Base-by-base conservation (phyloP, 1,284 basidiomycete species). In the Rhodotorula glutinis region DNA sequence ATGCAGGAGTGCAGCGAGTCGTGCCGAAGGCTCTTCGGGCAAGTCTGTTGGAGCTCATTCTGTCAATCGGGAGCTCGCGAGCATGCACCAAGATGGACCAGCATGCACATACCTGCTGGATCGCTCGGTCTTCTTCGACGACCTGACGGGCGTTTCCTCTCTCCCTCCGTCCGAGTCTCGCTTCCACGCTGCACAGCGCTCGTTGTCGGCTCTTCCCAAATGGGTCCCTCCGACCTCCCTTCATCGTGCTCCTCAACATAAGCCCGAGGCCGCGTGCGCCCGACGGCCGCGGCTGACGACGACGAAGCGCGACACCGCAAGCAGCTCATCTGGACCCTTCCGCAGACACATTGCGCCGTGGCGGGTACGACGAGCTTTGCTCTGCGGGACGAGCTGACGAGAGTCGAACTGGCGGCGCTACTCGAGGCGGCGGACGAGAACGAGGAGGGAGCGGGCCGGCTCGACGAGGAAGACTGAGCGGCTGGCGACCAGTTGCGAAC, bases 231-330 rank as follows among this genome's bases (percentile, higher is more conserved):
- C n/a, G n/a, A n/a, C n/a, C n/a, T n/a, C n/a, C n/a, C n/a, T n/a
- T n/a, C 53, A 4, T 13, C 23, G 21, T 5, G 25, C 1, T 25
- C 25, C 13, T 19, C 38, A 13, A 16, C 29, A 10, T 1, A 19
- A 4, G 21, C 33, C 14, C 5, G 4, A 16, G 43, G 21, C 43
- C 43, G 40, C n/a, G 1, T 5, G 29, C 29, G 11, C 30, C 17
- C 19, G 8, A 1, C n/a, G 3, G 3, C 23, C 23, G 7, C 5
- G 10, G 29, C 46, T 27, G 65, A 47, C 14, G 23, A 41, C 25
- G 62, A 63, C 40, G 62, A 57, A 14, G 41, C 55, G 14, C 69
- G 41, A 33, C 69, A 71, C 33, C 61, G 23, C 54, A 71, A 21
- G 44, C 69, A 71, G 16, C 52, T 52, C n/a, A 46, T 38, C 46